Evolutionary conservation across 208 protist species (phyloP), one percentile per base, ranked within the genome.

Genomic region (Acanthamoeba castellanii): DNA sequence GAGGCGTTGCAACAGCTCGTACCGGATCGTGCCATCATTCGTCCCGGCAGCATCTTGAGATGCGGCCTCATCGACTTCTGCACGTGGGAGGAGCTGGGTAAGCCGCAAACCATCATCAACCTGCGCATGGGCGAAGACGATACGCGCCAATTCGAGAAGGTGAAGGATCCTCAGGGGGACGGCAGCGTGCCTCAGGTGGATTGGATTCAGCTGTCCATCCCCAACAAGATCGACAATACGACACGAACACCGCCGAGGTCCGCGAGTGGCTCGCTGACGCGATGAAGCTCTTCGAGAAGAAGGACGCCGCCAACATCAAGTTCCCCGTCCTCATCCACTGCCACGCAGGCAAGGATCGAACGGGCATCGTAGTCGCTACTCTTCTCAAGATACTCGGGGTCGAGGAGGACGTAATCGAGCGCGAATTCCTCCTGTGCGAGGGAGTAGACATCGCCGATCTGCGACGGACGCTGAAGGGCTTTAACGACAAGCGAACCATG

Each of bases 171-270:
- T 55, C 74, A 55, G 32, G 81, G 32, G 0, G 52, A 64, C 30
- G 78, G 47, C 50, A 45, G 30, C 16, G 32, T 64, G 25, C 81
- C 81, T 8, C 13, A 34, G 16, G 81, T 88, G 22, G 34, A 76
- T 9, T 92, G 52, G 52, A 32, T 92, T 6, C 52, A 92, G 7
- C 34, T 70, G 22, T 7, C 59, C 37, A 76, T 92, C 18, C 42
- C 87, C 22, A 92, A 92, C 27, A 92, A 92, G 61, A 34, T 92
- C 0, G 87, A 92, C 22, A 92, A 92, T 92, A 92, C n/a, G 87
- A 92, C 59, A 30, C 87, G 34, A 92, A 52, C 9, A 52, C 18
- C 4, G 61, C 61, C 42, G 61, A 92, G 37, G 87, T 92, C 7
- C 55, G 87, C 11, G 87, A 92, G 18, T 92, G 87, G 87, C 64